Evolutionary conservation across 202 grass and related monocot genomes (phyloP), one percentile per base, ranked within the genome.

Genomic region (Schoenoplectus triqueter): DNA sequence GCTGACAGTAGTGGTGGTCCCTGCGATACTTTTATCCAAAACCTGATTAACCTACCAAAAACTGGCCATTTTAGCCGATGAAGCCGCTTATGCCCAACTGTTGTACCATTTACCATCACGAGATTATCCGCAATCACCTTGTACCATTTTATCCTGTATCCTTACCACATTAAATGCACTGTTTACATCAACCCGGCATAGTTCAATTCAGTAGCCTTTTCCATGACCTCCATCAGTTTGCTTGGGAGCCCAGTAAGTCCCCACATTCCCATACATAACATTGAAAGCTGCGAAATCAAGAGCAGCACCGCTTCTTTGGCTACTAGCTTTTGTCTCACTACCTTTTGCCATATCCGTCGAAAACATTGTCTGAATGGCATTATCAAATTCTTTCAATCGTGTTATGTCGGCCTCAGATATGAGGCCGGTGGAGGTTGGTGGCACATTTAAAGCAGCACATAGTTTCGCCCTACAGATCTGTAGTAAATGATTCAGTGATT

Each of bases 401-500:
- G 85, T 79, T 47, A 89, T 13, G 91, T 95, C 95, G 15, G 87
- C 86, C 20, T 83, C 87, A 20, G 81, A 79, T 22, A 93, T 78
- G 0, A 95, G 78, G 15, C 95, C 92, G 7, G 90, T 88, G 18
- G 89, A 19, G 85, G 90, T 98, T 45, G 95, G 95, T 50, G 95
- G 92, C 81, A 86, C 85, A 89, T 98, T 98, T 3, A 98, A 39
- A 98, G 92, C 69, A 98, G 91, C 83, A 98, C 95, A 85, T 91
- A 98, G 86, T 98, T 98, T 2, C 91, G 88, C 47, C 95, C 95
- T 0, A 98, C 92, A 2, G 95, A 93, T 44, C 86, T 95, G 90
- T 98, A 98, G 87, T 98, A 98, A 84, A 61, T 90, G 63, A 7
- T 8, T 46, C 73, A 93, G 77, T 70, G 85, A 86, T 87, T 95